Evolutionary conservation across 164 flowering plant genomes (phyloP), one percentile per base, ranked within the genome.

Genomic region (Liquidambar formosana): DNA sequence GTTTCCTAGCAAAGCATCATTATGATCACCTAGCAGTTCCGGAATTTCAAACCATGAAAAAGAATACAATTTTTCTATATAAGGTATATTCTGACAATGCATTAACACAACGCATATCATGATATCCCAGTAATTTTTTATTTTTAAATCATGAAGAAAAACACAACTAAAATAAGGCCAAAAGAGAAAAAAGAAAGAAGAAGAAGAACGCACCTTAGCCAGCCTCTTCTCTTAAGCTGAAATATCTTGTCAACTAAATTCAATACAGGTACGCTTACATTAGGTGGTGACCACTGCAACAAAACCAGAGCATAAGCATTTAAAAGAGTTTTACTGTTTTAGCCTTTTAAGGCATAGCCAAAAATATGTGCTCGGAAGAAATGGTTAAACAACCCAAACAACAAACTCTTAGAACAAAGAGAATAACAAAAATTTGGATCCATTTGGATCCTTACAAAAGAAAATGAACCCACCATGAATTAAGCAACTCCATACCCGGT

Each of bases 181-280:
- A 13, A 18, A 23, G 14, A 33, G 15, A 6, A 25, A 3, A 52
- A 11, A 15, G 1, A 43, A 19, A 41, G 21, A 21, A 16, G n/a
- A 70, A 56, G 41, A 66, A 27, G 47, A 52, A 10, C 85, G 78
- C 68, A 94, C 99, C 99, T 93, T 64, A 96, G 71, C 98, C 99
- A 96, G 67, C 99, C 99, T 83, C 99, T 85, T 74, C 88, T 88
- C 41, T 96, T 90, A 18, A 96, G 97, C 83, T 93, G 99, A 81
- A 96, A 93, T 63, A 94, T 76, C 53, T 92, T 92, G 73, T 93
- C 98, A 27, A 96, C 98, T 63, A 96, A 78, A 80, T 94, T 93
- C 78, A 96, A 71, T 71, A 94, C 26, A 38, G 99, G 98, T 63
- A 96, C 94, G 71, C 89, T 92, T 11, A 96, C 89, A 75, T 96